Base-by-base conservation (phyloP, 116 monocot species). In the Trichopus zeylanicus region DNA sequence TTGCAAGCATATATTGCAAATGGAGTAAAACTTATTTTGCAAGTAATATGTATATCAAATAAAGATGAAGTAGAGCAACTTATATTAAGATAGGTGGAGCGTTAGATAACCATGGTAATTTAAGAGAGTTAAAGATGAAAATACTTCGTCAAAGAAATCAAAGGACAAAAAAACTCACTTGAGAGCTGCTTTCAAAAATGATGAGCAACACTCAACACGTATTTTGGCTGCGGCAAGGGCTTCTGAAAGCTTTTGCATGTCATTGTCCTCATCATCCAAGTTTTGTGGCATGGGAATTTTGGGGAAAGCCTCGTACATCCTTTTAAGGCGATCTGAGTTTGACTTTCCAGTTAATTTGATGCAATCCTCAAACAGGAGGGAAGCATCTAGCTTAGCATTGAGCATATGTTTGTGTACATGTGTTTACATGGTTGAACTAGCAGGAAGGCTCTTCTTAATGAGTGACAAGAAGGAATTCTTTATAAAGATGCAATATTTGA, bases 151-250 rank as follows among this genome's bases (percentile, higher is more conserved):
- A 42, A 42, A 42, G 1, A 13, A n/a, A n/a, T 42, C 42, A 42
- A 16, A 4, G 16, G 0, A 0, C 13, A 3, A 42, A 75, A 9
- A 5, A 65, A 70, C 78, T 70, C 56, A 97, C 95, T 75, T 87
- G 30, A 97, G 73, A 61, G 91, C 91, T 70, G 81, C 65, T 75
- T 70, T 91, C 48, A 97, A 73, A 51, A 87, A 97, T 32, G 95
- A 79, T 67, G 81, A 84, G 70, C 95, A 91, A 56, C 76, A 54
- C 66, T 97, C 95, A 24, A 91, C 87, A 49, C 87, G 90, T 30
- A 68, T 73, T 77, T 83, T 91, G 49, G 95, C 91, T 22, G 84
- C 81, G 46, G 79, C 64, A 48, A 97, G 42, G 51, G 91, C 75
- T 79, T 97, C 87, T 51, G 83, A 81, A 56, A 97, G 69, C 51